Conservation (phyloP, 257 asterid genomes). For the Solanum chilense region DNA sequence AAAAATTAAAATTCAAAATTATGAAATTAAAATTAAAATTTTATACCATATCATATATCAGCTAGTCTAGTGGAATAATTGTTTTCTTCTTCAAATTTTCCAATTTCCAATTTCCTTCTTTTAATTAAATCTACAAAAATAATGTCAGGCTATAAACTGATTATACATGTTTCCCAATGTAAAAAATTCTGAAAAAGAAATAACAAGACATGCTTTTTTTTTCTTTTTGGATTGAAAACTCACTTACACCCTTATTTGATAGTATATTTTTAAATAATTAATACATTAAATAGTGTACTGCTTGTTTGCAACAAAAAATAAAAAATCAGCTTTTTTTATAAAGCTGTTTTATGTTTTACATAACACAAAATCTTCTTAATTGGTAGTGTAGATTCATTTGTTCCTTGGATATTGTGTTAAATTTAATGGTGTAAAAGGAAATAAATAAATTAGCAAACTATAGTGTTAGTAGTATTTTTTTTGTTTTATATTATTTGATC, state of each 20-base stretch:
- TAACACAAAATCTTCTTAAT: constrained; percentile 9
- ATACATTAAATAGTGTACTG: background rate
- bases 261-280: background rate
- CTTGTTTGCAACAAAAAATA: background rate
- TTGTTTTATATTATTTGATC: too few species aligned
- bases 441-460: background rate
- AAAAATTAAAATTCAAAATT: too few species aligned
- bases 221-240: background rate
- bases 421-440: background rate
- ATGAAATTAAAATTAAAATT: too few species aligned
- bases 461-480: too few species aligned
- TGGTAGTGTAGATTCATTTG: constrained; percentile 7
- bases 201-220: constrained; percentile 5
- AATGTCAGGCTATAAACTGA: background rate
- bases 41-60: too few species aligned
- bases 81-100: background rate
- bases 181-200: background rate
- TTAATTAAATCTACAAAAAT: background rate
- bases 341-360: background rate
- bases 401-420: background rate
- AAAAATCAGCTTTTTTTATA: constrained; percentile 5
- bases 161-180: background rate
- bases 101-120: background rate
- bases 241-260: constrained; percentile 9
- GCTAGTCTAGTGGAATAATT: background rate